A percentile compares a stretch with the other conserved stretches of the same genome.
These are phyloP conservation scores for Lichtheimia hyalospora DNA, from an alignment of 371 early-diverging fungal species.

Conservation along the genomic window DNA sequence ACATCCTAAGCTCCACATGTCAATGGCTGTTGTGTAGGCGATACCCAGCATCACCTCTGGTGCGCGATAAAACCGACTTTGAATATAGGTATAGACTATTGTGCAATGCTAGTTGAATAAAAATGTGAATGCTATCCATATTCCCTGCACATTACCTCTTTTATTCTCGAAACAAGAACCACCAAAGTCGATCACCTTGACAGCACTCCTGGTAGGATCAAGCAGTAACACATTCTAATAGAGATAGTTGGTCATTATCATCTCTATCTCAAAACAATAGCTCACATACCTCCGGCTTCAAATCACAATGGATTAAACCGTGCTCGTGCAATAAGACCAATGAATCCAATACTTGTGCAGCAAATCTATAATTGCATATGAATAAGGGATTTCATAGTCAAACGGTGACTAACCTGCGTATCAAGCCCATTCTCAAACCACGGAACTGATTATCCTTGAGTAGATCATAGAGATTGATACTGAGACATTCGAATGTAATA, in stretches of 20 bases:
- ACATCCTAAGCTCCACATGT: slow-evolving; percentile 99
- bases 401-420: slow-evolving; percentile 51
- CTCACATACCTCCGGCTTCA: slow-evolving; percentile 87
- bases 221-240: slow-evolving; percentile 72
- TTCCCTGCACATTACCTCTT: slow-evolving; percentile 49
- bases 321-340: slow-evolving; percentile 67
- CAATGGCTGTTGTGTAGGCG: slow-evolving; percentile 90
- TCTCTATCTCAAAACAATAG: background rate
- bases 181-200: slow-evolving; percentile 99
- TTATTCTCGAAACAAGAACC: slow-evolving; percentile 88
- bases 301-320: slow-evolving; percentile 93
- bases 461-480: slow-evolving; percentile 96
- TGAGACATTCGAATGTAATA: slow-evolving; percentile 94
- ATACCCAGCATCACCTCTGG: slow-evolving; percentile 96
- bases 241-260: background rate
- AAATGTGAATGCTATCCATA: background rate
- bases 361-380: slow-evolving; percentile 48
- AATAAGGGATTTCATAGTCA: background rate
- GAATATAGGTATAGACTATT: slow-evolving; percentile 93
- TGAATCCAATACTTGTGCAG: slow-evolving; percentile 81
- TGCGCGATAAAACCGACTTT: slow-evolving; percentile 96
- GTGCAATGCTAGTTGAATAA: background rate
- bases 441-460: slow-evolving; percentile 90
- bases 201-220: slow-evolving; percentile 66
- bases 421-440: slow-evolving; percentile 82